A percentile compares a stretch with the other conserved stretches of the same genome.
phyloP scores from a whole-genome alignment of 495 filamentous ascomycete genomes.

The Diplogelasinospora grovesii region DNA sequence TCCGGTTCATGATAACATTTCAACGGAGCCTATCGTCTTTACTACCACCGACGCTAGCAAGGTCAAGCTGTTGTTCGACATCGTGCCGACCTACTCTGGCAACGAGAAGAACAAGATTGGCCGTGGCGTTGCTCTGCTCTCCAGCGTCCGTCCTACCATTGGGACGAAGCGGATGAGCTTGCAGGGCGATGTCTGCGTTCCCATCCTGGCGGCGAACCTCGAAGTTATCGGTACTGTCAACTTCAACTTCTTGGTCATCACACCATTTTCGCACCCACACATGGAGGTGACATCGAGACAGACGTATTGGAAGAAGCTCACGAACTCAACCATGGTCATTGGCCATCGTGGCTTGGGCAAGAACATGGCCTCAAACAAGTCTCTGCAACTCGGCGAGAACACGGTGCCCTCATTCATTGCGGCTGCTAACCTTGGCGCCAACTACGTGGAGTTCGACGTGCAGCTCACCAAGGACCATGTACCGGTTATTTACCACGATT shows the following conservation, averaged over 20 bases:
- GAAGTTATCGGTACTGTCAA: constrained; percentile 91
- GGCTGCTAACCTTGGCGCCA: constrained; percentile 85
- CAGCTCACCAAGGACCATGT: constrained; percentile 98
- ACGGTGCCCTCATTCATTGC: constrained; percentile 93
- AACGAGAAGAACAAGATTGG: constrained; percentile 79
- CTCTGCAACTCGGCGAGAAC: constrained; percentile 92
- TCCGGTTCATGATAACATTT: constrained; percentile 87
- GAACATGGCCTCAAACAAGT: constrained; percentile 73
- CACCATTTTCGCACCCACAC: constrained; percentile 87
- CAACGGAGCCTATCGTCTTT: constrained; percentile 87
- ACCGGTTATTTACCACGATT: constrained; percentile 98
- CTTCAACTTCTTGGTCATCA: constrained; percentile 95
- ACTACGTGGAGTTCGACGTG: constrained; percentile 91
- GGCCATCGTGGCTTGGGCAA: constrained; percentile 92
- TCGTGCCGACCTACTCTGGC: constrained; percentile 96
- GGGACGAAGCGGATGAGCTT: constrained; percentile 74
- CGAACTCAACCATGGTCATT: constrained; percentile 77
- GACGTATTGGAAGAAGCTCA: constrained; percentile 83
- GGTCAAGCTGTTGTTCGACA: constrained; percentile 88
- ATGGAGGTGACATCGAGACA: constrained; percentile 83
- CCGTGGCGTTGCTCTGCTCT: constrained; percentile 85
- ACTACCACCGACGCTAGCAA: constrained; percentile 67
- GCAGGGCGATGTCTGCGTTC: constrained; percentile 88
- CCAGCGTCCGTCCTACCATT: constrained; percentile 71
- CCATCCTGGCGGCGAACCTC: constrained; percentile 74